phyloP scores from a whole-genome alignment of 192 early-diverging fungal species.

The Podila verticillata region DNA sequence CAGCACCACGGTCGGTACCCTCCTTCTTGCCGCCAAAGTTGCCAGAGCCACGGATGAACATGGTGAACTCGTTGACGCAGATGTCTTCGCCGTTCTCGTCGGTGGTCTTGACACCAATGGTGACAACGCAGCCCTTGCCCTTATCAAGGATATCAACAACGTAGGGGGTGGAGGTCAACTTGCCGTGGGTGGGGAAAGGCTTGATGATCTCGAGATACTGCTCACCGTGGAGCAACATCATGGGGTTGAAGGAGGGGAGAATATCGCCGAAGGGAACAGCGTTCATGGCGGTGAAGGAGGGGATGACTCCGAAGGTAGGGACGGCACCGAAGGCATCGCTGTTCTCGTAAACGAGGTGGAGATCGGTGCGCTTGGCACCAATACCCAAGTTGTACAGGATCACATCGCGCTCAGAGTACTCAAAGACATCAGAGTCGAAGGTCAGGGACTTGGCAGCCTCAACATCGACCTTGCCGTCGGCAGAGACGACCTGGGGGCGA shows the following conservation, averaged over 20 bases:
- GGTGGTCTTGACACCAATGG: constrained; percentile 82
- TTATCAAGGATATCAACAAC: constrained; percentile 97
- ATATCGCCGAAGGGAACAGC: constrained; percentile 76
- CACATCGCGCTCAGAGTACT: constrained; percentile 90
- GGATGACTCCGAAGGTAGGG: constrained; percentile 94
- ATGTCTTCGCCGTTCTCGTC: constrained; percentile 82
- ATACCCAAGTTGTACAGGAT: constrained; percentile 96
- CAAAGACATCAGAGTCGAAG: constrained; percentile 67
- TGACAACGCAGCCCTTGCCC: constrained; percentile 89
- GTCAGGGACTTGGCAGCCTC: constrained; percentile 67
- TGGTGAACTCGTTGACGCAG: constrained; percentile 88
- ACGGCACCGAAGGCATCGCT: constrained; percentile 82
- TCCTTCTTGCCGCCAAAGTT: constrained; percentile 87
- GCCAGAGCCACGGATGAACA: constrained; percentile 94
- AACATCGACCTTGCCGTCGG: constrained; percentile 65
- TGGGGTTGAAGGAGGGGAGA: constrained; percentile 84
- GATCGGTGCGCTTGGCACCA: constrained; percentile 87
- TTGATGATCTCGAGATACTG: constrained; percentile 92
- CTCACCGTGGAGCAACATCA: constrained; percentile 99
- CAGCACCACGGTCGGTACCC: constrained; percentile 75
- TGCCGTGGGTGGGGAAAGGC: constrained; percentile 87
- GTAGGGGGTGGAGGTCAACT: constrained; percentile 76
- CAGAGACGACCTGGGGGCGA: constrained; percentile 48
- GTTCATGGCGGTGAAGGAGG: constrained; percentile 77
- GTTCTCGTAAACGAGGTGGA: constrained; percentile 94